These are phyloP conservation scores for Botrytis paeoniae DNA, from an alignment of 2,329 filamentous ascomycete genomes.

Conservation along the genomic window DNA sequence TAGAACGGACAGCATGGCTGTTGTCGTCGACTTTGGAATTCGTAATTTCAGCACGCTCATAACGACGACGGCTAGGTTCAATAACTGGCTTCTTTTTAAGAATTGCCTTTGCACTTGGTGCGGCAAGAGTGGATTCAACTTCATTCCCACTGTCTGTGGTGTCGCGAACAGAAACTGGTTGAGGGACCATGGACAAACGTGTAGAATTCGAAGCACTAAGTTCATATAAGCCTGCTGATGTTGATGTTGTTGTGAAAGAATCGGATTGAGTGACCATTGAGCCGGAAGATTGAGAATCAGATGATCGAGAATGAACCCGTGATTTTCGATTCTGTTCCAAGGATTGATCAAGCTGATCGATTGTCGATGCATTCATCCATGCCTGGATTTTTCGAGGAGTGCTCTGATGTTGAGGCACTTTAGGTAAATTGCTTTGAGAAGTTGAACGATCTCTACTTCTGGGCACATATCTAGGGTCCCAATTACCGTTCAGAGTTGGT, in stretches of 20 bases:
- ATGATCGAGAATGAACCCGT: background rate
- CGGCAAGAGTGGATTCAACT: background rate
- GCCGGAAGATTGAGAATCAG: background rate
- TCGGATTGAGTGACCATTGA: slow-evolving; percentile 9
- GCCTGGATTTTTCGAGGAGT: background rate
- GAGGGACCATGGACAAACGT: background rate
- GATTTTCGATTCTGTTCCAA: background rate
- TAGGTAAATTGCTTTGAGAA: background rate
- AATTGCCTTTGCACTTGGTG: background rate
- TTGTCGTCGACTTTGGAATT: background rate
- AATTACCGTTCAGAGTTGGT: background rate
- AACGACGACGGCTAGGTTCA: background rate
- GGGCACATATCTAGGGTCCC: background rate
- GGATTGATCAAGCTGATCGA: background rate
- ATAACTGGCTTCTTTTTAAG: background rate
- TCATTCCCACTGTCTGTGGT: slow-evolving; percentile 12
- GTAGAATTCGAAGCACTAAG: background rate
- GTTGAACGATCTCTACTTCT: background rate
- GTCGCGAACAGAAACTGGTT: background rate
- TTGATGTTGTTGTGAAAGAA: background rate
- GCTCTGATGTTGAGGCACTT: slow-evolving; percentile 11
- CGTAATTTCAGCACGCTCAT: background rate
- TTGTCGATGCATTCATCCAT: slow-evolving; percentile 4
- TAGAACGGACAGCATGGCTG: background rate
- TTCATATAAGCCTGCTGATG: background rate